Evolutionary conservation across 805 yeast species (phyloP).

Genomic region (Ogataea glucozyma): DNA sequence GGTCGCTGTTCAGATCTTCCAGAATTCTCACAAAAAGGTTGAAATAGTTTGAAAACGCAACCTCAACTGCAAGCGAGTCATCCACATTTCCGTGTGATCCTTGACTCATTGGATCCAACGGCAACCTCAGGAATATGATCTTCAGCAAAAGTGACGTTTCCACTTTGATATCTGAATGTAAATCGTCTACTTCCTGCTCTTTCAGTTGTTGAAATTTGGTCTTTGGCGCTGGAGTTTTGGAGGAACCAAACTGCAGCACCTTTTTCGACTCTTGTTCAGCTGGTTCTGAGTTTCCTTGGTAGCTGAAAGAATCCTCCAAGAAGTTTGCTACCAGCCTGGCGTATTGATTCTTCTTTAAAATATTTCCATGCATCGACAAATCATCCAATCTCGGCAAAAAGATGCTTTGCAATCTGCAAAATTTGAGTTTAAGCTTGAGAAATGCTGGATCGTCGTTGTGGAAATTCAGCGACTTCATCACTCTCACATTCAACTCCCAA

Average conservation of each 20-base stretch:
- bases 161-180: conserved; percentile 32
- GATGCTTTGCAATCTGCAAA: conserved; percentile 33
- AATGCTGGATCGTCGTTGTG: conserved; percentile 25
- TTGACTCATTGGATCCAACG: conserved; percentile 60
- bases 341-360: conserved; percentile 33
- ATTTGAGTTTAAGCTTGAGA: conserved; percentile 32
- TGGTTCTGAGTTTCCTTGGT: conserved; percentile 14
- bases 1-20: conserved; percentile 41
- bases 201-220: conserved; percentile 20
- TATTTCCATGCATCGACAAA: conserved; percentile 33
- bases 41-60: conserved; percentile 70
- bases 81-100: conserved; percentile 34
- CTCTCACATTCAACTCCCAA: conserved; percentile 29
- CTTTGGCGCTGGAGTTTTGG: conserved; percentile 7
- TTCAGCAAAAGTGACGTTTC: conserved; percentile 64
- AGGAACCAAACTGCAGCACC: conserved; percentile 13
- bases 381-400: conserved; percentile 31
- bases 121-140: conserved; percentile 52
- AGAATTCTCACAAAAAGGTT: conserved; percentile 56
- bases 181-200: conserved; percentile 29
- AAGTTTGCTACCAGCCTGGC: conserved; percentile 36
- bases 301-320: conserved; percentile 36
- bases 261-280: conserved; percentile 36
- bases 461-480: conserved; percentile 25
- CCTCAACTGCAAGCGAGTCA: conserved; percentile 37